Base-by-base conservation (phyloP, 2,329 filamentous ascomycete species). In the Lecanicillium sp. region DNA sequence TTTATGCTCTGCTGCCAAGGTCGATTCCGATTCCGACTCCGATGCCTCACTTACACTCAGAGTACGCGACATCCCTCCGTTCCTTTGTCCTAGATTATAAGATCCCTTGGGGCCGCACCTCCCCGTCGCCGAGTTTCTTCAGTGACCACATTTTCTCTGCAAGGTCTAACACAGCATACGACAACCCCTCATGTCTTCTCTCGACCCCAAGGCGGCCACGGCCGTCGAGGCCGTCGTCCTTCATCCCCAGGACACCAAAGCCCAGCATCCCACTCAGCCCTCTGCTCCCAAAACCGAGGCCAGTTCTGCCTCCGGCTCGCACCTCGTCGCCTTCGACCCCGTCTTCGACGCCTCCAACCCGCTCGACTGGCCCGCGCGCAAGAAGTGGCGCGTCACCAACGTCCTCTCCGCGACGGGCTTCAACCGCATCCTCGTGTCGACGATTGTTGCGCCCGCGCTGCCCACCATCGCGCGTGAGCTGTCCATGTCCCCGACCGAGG, bases 391-490 rank as follows among this genome's bases (percentile, higher is more conserved):
- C 0, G 69, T 72, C 1, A 77, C 73, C 3, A 58, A 71, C 40
- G 66, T 74, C 3, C 63, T 76, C 1, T 75, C 73, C 0, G 67
- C 68, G 3, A 72, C 70, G 0, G 73, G 72, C 7, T 75, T 78
- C 54, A 74, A 73, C 37, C 70, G 70, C 9, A 74, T 76, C 50
- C 66, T 77, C 52, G 70, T 74, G 0, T 74, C 71, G 3, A 74
- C 73, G 0, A 75, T 78, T 56, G 72, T 77, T 62, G 73, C 74
- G 0, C 73, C 73, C 0, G 72, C 72, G 0, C 54, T 84, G 21
- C 54, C 65, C 1, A 56, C 67, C 1, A 75, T 84, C 37, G 68
- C 71, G 5, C 56, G 58, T 1, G 75, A 82, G 32, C 63, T 83
- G 11, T 36, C 72, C 35, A 79, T 83, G 58, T 70, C 56, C 5